These are phyloP conservation scores for Hymenochaete sp. DNA, from an alignment of 1,284 basidiomycete genomes.

Conservation along the genomic window DNA sequence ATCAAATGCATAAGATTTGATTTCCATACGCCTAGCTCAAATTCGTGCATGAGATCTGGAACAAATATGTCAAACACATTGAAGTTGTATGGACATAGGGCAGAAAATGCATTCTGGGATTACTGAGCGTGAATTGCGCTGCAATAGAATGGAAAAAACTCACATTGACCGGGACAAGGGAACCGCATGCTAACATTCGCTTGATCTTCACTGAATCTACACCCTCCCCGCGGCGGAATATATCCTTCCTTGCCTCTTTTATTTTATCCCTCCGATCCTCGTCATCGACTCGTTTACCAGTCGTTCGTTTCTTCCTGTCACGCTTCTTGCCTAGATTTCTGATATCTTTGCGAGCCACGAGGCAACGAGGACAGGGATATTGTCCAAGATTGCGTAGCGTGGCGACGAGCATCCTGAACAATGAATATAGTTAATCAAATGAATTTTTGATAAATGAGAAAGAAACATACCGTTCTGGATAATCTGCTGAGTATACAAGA, in stretches of 20 bases:
- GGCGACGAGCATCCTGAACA: slow-evolving; percentile 26
- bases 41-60: slow-evolving; percentile 24
- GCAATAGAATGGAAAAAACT: slow-evolving; percentile 10
- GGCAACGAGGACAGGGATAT: slow-evolving; percentile 26
- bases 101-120: slow-evolving; percentile 21
- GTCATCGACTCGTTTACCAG: slow-evolving; percentile 4
- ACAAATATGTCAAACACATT: slow-evolving; percentile 21
- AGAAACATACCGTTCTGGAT: slow-evolving; percentile 32
- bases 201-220: slow-evolving; percentile 15
- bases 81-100: slow-evolving; percentile 18
- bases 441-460: background rate
- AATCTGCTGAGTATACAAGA: slow-evolving; percentile 33
- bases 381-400: slow-evolving; percentile 23
- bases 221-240: slow-evolving; percentile 18
- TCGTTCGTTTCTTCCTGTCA: slow-evolving; percentile 17
- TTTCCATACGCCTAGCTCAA: slow-evolving; percentile 26
- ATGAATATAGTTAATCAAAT: background rate
- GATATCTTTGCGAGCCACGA: slow-evolving; percentile 19
- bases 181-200: slow-evolving; percentile 10
- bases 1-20: slow-evolving; percentile 24
- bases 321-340: slow-evolving; percentile 20
- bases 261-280: slow-evolving; percentile 10
- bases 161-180: slow-evolving; percentile 19
- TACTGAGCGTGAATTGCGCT: slow-evolving; percentile 13
- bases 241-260: slow-evolving; percentile 14